These are phyloP conservation scores for Aspergillus intermedius DNA, from an alignment of 2,329 filamentous ascomycete species.

Conservation along the genomic window DNA sequence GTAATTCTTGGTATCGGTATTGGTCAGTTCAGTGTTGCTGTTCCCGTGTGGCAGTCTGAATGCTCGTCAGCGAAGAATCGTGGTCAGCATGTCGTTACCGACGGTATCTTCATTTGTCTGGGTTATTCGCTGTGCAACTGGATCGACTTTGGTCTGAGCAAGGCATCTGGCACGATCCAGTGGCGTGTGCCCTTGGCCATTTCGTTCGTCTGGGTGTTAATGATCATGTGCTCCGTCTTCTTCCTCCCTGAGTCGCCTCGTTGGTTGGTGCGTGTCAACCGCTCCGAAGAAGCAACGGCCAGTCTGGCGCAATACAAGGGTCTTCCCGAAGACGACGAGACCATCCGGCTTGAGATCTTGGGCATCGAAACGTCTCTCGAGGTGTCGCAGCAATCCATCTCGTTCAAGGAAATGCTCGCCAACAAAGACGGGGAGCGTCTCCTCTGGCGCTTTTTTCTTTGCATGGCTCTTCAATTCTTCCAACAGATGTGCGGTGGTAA, in stretches of 20 bases:
- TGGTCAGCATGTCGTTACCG: slow-evolving; percentile 44
- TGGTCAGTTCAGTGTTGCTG: slow-evolving; percentile 42
- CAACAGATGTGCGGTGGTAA: slow-evolving; percentile 16
- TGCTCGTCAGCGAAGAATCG: slow-evolving; percentile 43
- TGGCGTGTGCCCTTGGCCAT: slow-evolving; percentile 53
- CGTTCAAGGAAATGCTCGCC: slow-evolving; percentile 13
- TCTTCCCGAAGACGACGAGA: slow-evolving; percentile 3
- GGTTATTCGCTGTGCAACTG: slow-evolving; percentile 29
- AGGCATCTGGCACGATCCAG: slow-evolving; percentile 35
- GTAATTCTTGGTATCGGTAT: slow-evolving; percentile 45
- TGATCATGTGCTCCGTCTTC: slow-evolving; percentile 42
- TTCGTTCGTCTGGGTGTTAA: slow-evolving; percentile 48
- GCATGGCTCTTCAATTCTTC: slow-evolving; percentile 13
- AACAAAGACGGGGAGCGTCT: slow-evolving; percentile 14
- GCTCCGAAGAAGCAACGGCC: slow-evolving; percentile 9
- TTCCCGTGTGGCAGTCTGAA: slow-evolving; percentile 46
- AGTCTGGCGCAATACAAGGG: slow-evolving; percentile 14
- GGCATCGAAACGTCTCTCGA: slow-evolving; percentile 16
- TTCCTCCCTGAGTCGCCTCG: slow-evolving; percentile 46
- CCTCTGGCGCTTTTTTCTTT: slow-evolving; percentile 15
- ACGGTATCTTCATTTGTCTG: slow-evolving; percentile 39
- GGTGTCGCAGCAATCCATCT: slow-evolving; percentile 6
- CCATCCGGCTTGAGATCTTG: slow-evolving; percentile 11
- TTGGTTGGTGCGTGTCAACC: slow-evolving; percentile 16
- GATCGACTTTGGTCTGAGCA: slow-evolving; percentile 45